Evolutionary conservation across 2,329 filamentous ascomycete species (phyloP).

Genomic region (Alternaria metachromatica): DNA sequence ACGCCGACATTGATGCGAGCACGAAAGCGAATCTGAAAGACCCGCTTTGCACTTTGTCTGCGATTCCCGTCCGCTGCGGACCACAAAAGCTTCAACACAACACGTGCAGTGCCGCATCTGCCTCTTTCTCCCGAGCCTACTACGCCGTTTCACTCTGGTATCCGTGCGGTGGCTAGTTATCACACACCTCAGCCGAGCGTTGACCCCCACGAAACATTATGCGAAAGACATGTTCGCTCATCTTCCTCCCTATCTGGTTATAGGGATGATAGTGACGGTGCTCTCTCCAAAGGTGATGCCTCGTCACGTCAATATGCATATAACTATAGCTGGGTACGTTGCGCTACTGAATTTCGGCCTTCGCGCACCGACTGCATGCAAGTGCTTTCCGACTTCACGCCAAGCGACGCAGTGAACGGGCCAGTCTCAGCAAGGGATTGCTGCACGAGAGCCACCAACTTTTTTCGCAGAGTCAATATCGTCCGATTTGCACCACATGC

Average conservation of each 20-base stretch:
- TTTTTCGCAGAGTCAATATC: slow-evolving; percentile 26
- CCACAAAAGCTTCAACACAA: not conserved
- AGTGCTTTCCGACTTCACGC: slow-evolving; percentile 37
- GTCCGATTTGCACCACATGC: slow-evolving; percentile 24
- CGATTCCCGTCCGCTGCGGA: slow-evolving; percentile 10
- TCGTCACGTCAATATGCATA: slow-evolving; percentile 2
- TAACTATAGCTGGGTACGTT: slow-evolving; percentile 6
- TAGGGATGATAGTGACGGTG: not conserved
- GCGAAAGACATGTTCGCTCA: not conserved
- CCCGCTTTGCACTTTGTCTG: slow-evolving; percentile 5
- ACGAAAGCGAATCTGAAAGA: slow-evolving; percentile 11
- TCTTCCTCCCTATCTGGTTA: not conserved
- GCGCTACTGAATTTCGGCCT: slow-evolving; percentile 14
- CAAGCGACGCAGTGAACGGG: slow-evolving; percentile 36
- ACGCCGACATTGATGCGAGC: not conserved
- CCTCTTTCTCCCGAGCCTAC: slow-evolving; percentile 9
- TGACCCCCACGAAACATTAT: slow-evolving; percentile 15
- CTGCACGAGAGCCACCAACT: slow-evolving; percentile 27
- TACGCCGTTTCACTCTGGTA: slow-evolving; percentile 22
- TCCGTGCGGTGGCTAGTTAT: slow-evolving; percentile 16
- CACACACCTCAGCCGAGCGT: slow-evolving; percentile 1
- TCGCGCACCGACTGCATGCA: slow-evolving; percentile 16
- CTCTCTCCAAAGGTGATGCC: not conserved
- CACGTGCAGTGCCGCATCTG: not conserved
- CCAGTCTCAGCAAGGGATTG: slow-evolving; percentile 18